Evolutionary conservation across 768 basidiomycete species (phyloP), one percentile per base, ranked within the genome.

Genomic region (Lyophyllum decastes): DNA sequence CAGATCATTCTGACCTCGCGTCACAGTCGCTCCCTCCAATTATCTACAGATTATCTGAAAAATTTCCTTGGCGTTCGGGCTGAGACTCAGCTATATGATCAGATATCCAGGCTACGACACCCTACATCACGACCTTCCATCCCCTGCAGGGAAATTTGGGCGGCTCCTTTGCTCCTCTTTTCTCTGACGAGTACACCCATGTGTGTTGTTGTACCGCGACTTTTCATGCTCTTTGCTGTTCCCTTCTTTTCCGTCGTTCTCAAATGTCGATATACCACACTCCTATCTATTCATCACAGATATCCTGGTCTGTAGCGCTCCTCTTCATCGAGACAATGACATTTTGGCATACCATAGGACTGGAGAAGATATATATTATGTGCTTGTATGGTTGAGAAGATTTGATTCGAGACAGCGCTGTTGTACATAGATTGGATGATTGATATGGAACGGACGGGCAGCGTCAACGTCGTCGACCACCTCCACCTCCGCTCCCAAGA

Each of bases 11-110:
- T 61, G 44, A 56, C 68, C 41, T 66, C 50, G 24, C 54, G 52
- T 56, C 51, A 14, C 70, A 92, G 90, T 92, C 69, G 90, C 89
- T 54, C 90, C 90, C 56, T 92, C 91, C 61, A 92, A 92, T 73
- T 93, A 92, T 73, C 82, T 93, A 45, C 89, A 90, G 72, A 81
- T 91, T 67, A 85, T 91, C 66, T 88, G 78, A 81, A 68, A 70
- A 49, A 6, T 12, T 55, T 21, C 24, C 38, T 48, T 41, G 22
- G 6, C 8, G 16, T 38, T 34, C 48, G 30, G 40, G 51, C 51
- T 62, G 49, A 44, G 57, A 54, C 47, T 21, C 59, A 54, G 33
- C 43, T 57, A 41, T 33, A 12, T 59, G 59, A 66, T 64, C 56
- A 63, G 64, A 52, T 58, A 26, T 53, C 52, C 60, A 59, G 56